These are phyloP conservation scores for Mayamaea pseudoterrestris DNA, from an alignment of 108 stramenopile genomes.

Conservation along the genomic window DNA sequence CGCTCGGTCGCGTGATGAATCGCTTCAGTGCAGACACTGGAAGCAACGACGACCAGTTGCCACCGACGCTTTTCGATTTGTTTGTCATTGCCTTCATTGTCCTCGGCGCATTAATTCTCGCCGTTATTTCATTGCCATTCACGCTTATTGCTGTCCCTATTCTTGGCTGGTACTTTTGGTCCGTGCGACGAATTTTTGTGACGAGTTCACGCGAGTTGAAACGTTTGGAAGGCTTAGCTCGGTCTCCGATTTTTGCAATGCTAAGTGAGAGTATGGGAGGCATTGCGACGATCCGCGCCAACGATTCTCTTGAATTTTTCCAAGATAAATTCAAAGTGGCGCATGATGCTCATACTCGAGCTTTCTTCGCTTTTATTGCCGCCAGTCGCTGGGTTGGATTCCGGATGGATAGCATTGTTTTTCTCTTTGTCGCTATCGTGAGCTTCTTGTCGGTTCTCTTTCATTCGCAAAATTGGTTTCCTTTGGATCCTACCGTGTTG, in stretches of 20 bases:
- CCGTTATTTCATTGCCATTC: conserved; percentile 48
- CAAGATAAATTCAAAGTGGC: conserved; percentile 39
- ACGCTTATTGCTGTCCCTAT: conserved; percentile 59
- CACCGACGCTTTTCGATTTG: conserved; percentile 69
- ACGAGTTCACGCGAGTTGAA: conserved; percentile 71
- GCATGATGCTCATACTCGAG: conserved; percentile 69
- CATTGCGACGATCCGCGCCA: conserved; percentile 84
- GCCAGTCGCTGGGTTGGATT: conserved; percentile 84
- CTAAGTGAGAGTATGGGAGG: conserved; percentile 78
- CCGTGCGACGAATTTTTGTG: conserved; percentile 59
- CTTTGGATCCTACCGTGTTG: conserved; percentile 67
- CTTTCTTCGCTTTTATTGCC: conserved; percentile 78
- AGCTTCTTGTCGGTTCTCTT: conserved; percentile 70
- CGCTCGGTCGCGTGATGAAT: conserved; percentile 81
- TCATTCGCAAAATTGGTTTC: conserved; percentile 32
- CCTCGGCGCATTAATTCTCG: conserved; percentile 50
- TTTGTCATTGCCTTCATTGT: conserved; percentile 49
- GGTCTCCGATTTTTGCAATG: conserved; percentile 82
- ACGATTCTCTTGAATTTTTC: conserved; percentile 40
- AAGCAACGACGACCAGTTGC: conserved; percentile 53
- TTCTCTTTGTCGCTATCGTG: conserved; percentile 47
- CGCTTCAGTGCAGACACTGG: conserved; percentile 77
- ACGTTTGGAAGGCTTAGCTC: conserved; percentile 73
- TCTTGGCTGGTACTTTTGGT: conserved; percentile 50
- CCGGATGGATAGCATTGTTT: conserved; percentile 74